Conservation (phyloP, 2,329 filamentous ascomycete genomes). For the Arthrobotrys musiformis region DNA sequence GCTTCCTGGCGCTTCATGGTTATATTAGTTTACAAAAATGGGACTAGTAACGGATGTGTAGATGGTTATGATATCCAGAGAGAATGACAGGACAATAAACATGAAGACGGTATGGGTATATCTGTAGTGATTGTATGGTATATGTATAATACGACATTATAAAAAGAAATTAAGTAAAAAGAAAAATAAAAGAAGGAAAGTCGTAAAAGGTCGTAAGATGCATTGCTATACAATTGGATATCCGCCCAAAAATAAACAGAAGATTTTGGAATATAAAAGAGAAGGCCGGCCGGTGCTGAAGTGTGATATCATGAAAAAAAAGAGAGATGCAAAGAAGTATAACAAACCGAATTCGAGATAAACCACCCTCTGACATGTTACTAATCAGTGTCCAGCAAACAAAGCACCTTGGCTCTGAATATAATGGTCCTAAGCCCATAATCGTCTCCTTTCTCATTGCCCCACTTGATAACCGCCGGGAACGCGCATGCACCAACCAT, state of each 20-base stretch:
- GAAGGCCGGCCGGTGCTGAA: constrained; percentile 3
- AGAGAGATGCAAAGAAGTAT: neutral
- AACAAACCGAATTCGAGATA: neutral
- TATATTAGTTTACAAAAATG: too few relatives aligned
- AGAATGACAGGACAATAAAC: neutral
- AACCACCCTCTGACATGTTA: neutral
- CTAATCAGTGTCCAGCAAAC: constrained; percentile 50
- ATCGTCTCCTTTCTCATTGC: constrained; percentile 54
- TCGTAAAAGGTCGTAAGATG: constrained; percentile 34
- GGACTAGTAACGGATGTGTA: neutral
- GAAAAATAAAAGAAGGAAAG: constrained; percentile 7
- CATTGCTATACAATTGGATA: constrained; percentile 54
- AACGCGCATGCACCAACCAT: constrained; percentile 54
- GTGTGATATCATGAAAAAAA: constrained; percentile 10
- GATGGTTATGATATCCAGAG: too few relatives aligned
- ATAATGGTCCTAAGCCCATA: constrained; percentile 43
- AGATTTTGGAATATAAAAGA: neutral
- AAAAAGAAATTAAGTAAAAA: neutral
- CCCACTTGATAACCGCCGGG: constrained; percentile 53
- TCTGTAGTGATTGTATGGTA: neutral
- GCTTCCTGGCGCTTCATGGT: too few relatives aligned
- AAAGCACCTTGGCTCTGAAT: constrained; percentile 50
- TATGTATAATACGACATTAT: constrained; percentile 3
- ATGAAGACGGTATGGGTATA: constrained; percentile 1
- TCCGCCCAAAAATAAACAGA: constrained; percentile 30